A percentile compares a stretch with the other conserved stretches of the same genome.
Evolutionary conservation across 2,329 filamentous ascomycete species (phyloP).

Genomic region (Fusarium secorum): DNA sequence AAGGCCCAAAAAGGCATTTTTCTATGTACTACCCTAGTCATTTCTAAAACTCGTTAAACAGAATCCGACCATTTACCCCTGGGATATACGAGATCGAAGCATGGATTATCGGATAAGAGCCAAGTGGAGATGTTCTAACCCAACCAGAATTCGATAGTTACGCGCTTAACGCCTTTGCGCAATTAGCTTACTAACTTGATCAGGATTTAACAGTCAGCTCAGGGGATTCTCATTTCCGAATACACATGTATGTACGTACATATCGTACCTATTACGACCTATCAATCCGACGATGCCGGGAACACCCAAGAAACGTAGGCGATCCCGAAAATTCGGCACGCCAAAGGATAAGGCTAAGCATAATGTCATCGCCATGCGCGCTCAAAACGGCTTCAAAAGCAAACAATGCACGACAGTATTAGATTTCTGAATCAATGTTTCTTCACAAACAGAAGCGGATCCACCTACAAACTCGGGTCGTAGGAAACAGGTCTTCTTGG

Average conservation of each 20-base stretch:
- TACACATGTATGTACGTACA: no score
- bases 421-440: no score
- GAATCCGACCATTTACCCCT: not conserved
- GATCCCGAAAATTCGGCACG: no score
- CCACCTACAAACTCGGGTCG: no score
- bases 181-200: not conserved
- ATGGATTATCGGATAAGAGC: not conserved
- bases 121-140: not conserved
- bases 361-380: no score
- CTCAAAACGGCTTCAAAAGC: no score
- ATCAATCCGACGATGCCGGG: no score
- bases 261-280: not conserved
- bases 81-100: not conserved
- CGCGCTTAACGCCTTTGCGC: not conserved
- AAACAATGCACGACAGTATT: no score
- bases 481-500: no score
- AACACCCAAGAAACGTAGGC: no score
- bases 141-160: not conserved
- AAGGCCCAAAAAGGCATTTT: not conserved
- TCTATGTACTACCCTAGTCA: rapidly evolving
- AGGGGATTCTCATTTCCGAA: not conserved
- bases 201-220: not conserved
- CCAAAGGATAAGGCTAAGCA: no score
- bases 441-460: no score
- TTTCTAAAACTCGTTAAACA: not conserved